phyloP scores from a whole-genome alignment of 164 flowering plant species.

The Umbilicus rupestris region DNA sequence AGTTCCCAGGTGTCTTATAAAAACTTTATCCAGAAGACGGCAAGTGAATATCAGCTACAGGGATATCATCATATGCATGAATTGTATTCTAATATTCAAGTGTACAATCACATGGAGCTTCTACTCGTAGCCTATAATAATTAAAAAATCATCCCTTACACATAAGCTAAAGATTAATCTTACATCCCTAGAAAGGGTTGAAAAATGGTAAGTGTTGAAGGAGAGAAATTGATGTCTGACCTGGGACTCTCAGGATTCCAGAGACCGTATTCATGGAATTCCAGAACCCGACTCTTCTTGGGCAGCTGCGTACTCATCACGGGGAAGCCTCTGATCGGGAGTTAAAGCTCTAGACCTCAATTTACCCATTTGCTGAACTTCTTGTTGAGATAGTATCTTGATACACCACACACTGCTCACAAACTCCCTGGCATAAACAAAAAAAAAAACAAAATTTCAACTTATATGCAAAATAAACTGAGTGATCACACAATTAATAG shows the following conservation, averaged over 20 bases:
- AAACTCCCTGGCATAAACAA: constrained; percentile 58
- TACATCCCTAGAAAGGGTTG: neutral
- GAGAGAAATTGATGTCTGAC: constrained; percentile 2
- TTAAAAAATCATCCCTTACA: neutral
- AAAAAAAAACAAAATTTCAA: neutral
- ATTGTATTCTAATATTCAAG: too few relatives aligned
- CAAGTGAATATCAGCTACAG: too few relatives aligned
- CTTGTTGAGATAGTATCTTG: constrained; percentile 85
- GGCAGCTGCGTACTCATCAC: neutral
- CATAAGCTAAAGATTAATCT: neutral
- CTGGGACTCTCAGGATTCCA: neutral
- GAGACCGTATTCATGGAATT: neutral
- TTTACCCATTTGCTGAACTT: constrained; percentile 85
- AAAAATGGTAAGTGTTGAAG: neutral
- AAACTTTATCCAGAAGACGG: too few relatives aligned
- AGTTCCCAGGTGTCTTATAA: too few relatives aligned
- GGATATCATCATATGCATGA: too few relatives aligned
- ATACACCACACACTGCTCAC: constrained; percentile 87
- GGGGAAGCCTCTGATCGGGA: constrained; percentile 45
- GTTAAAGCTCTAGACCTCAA: constrained; percentile 55
- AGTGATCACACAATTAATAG: too few relatives aligned
- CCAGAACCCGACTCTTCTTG: neutral
- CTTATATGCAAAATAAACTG: neutral
- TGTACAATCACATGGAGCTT: too few relatives aligned
- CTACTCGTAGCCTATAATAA: too few relatives aligned